Evolutionary conservation across 495 filamentous ascomycete species (phyloP).

Genomic region (Penicillium flavigenum): DNA sequence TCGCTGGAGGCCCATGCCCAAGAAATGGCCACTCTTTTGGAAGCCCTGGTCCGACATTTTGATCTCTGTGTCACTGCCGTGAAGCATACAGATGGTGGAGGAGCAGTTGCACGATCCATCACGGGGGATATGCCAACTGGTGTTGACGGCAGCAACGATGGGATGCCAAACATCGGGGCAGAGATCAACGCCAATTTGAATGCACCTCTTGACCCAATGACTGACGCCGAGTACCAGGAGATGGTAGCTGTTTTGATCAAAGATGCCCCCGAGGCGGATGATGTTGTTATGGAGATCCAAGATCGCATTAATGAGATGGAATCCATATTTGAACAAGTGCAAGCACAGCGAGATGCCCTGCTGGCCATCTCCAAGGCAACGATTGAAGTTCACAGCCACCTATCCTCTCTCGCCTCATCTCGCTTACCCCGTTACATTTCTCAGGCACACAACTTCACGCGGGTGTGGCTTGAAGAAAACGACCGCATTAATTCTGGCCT

Average conservation of each 20-base stretch:
- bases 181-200: constrained; percentile 52
- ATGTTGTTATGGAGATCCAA: constrained; percentile 81
- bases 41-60: constrained; percentile 85
- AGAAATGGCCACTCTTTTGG: constrained; percentile 77
- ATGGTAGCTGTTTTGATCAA: constrained; percentile 80
- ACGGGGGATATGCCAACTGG: constrained; percentile 59
- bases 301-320: constrained; percentile 78
- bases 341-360: constrained; percentile 52
- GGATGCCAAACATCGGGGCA: constrained; percentile 58
- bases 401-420: constrained; percentile 63
- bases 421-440: constrained; percentile 67
- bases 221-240: constrained; percentile 71
- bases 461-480: constrained; percentile 73
- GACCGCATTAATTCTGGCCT: constrained; percentile 64
- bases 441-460: constrained; percentile 67
- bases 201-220: constrained; percentile 65
- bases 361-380: constrained; percentile 53
- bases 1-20: constrained; percentile 74
- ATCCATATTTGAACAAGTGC: constrained; percentile 49
- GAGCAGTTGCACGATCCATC: constrained; percentile 63
- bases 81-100: constrained; percentile 87
- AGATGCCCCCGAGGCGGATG: constrained; percentile 84
- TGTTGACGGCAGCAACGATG: constrained; percentile 50
- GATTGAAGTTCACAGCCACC: constrained; percentile 58
- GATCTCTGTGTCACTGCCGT: constrained; percentile 93